Evolutionary conservation across 345 rosid species (phyloP).

Genomic region (Euphorbia peplus): DNA sequence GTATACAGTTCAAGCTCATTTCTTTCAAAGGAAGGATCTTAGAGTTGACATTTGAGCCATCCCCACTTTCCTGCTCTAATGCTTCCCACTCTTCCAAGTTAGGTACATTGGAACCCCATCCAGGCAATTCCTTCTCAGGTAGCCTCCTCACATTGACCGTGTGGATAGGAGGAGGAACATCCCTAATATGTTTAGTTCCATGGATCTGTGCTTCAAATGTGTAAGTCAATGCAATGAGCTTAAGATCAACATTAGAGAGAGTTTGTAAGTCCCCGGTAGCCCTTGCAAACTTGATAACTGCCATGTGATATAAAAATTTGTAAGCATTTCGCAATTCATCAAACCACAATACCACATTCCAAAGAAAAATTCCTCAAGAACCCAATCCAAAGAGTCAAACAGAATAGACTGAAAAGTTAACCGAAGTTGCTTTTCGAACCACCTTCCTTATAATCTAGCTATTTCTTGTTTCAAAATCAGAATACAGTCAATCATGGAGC

Average conservation of each 20-base stretch:
- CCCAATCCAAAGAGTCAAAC: not conserved
- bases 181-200: conserved; percentile 69
- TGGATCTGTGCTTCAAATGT: conserved; percentile 79
- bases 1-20: conserved; percentile 51
- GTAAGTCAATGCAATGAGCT: conserved; percentile 75
- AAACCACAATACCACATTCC: not conserved
- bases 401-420: not conserved
- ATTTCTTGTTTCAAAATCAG: not conserved
- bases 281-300: conserved; percentile 77
- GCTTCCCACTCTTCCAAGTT: conserved; percentile 96
- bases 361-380: not conserved
- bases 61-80: conserved; percentile 51
- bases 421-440: not conserved
- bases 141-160: conserved; percentile 70
- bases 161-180: conserved; percentile 76
- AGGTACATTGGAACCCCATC: conserved; percentile 93
- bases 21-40: conserved; percentile 81
- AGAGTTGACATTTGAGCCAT: conserved; percentile 39
- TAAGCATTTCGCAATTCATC: not conserved
- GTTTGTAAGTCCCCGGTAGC: conserved; percentile 92
- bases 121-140: conserved; percentile 85
- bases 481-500: not conserved
- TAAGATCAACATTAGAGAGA: conserved; percentile 83
- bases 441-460: not conserved
- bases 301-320: not conserved